Evolutionary conservation across 495 filamentous ascomycete species (phyloP), one percentile per base, ranked within the genome.

Genomic region (Hypoxylon subgilvum): DNA sequence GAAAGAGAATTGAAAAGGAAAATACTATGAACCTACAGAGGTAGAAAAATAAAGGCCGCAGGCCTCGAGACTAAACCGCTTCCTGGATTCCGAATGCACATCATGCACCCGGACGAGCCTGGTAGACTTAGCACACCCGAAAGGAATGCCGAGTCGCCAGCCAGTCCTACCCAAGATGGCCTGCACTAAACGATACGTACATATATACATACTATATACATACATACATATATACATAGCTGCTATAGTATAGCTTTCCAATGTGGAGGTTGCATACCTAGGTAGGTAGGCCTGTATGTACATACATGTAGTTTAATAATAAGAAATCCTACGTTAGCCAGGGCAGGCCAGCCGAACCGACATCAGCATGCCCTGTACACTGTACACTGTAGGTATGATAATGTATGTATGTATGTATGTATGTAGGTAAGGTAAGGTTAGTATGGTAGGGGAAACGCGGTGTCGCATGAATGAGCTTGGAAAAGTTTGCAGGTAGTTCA

Each of bases 251-350:
- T 51, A 52, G 57, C 40, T 56, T 50, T 60, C 55, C 51, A 56
- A 46, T 65, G 56, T 65, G 62, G 62, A 65, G 62, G 62, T 65
- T 56, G 62, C 62, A 65, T 65, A 61, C 44, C 51, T 44, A 59
- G 55, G 51, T n/a, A n/a, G n/a, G n/a, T n/a, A n/a, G n/a, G n/a
- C n/a, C n/a, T n/a, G n/a, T n/a, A n/a, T n/a, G n/a, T n/a, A n/a
- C n/a, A n/a, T n/a, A n/a, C n/a, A n/a, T n/a, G n/a, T n/a, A n/a
- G n/a, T n/a, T n/a, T n/a, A n/a, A n/a, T n/a, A n/a, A n/a, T n/a
- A n/a, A n/a, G n/a, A n/a, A 65, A 61, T 47, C 51, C 23, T 61
- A 65, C 61, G 49, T 65, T n/a, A 51, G 50, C 35, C 41, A 55
- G 55, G 55, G 42, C 60, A 58, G 32, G 23, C 48, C 51, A 59